Evolutionary conservation across 306 rosid genomes (phyloP).

Genomic region (Clitoria ternatea): DNA sequence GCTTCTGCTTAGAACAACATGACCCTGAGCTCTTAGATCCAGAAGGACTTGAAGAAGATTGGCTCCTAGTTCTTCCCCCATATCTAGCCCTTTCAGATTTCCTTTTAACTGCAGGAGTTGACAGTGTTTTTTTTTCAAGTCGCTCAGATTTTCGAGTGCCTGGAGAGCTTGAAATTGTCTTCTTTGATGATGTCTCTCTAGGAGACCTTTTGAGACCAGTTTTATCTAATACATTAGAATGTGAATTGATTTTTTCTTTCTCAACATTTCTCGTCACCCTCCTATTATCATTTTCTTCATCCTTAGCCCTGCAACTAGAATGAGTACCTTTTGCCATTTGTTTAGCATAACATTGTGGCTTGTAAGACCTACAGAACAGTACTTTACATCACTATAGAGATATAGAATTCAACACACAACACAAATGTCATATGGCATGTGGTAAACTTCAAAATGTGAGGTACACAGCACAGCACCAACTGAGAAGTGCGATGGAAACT

Average conservation of each 20-base stretch:
- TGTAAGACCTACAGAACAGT: conserved; percentile 10
- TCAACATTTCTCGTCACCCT: conserved; percentile 29
- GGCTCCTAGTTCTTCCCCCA: conserved; percentile 40
- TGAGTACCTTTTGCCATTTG: conserved; percentile 54
- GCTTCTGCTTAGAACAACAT: conserved; percentile 29
- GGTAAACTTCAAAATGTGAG: not conserved
- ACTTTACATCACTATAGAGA: conserved; percentile 17
- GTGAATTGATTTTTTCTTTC: conserved; percentile 30
- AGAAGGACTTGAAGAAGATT: conserved; percentile 34
- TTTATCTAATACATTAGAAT: conserved; percentile 29
- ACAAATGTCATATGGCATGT: not conserved
- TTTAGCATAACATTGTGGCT: conserved; percentile 14
- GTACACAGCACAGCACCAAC: not conserved
- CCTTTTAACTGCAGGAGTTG: conserved; percentile 26
- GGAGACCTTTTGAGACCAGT: conserved; percentile 53
- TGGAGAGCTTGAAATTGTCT: conserved; percentile 27
- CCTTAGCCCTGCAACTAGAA: conserved; percentile 43
- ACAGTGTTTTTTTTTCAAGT: conserved; percentile 31
- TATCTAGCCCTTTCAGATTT: conserved; percentile 47
- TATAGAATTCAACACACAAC: not conserved
- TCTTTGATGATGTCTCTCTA: conserved; percentile 42
- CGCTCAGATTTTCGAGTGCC: conserved; percentile 41
- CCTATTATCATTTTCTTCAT: conserved; percentile 33
- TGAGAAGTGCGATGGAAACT: not conserved
- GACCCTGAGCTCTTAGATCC: conserved; percentile 49